phyloP scores from a whole-genome alignment of 192 early-diverging fungal genomes.

The Coemansia sp. region DNA sequence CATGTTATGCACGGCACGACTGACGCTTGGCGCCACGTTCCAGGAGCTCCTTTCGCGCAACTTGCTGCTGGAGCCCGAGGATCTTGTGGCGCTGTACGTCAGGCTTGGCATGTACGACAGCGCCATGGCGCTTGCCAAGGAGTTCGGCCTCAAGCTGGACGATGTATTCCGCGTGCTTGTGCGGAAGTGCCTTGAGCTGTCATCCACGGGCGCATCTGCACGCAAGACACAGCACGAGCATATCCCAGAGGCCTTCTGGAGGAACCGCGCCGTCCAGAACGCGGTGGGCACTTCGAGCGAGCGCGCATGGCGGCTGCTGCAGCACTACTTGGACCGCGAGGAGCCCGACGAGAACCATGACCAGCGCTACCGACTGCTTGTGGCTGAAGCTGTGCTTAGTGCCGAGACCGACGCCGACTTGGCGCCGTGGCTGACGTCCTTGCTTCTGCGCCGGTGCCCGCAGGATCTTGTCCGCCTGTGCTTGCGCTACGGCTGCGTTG shows the following conservation, averaged over 20 bases:
- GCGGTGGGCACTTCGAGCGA: slow-evolving; percentile 25
- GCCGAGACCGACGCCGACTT: slow-evolving; percentile 28
- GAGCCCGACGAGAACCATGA: slow-evolving; percentile 8
- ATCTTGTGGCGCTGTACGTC: slow-evolving; percentile 42
- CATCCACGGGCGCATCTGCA: not conserved
- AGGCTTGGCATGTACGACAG: slow-evolving; percentile 52
- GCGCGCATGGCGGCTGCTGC: slow-evolving; percentile 50
- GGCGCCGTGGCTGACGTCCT: slow-evolving; percentile 48
- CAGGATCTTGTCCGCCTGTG: slow-evolving; percentile 54
- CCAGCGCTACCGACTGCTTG: slow-evolving; percentile 31
- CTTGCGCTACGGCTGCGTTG: slow-evolving; percentile 39
- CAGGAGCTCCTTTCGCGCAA: slow-evolving; percentile 43
- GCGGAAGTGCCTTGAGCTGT: slow-evolving; percentile 36
- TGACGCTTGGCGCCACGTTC: slow-evolving; percentile 36
- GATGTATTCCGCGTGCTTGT: slow-evolving; percentile 31
- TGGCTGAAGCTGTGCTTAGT: slow-evolving; percentile 29
- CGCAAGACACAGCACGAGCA: slow-evolving; percentile 17
- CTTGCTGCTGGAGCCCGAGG: slow-evolving; percentile 45
- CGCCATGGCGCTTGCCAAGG: slow-evolving; percentile 33
- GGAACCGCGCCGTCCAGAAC: slow-evolving; percentile 18
- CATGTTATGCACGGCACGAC: slow-evolving; percentile 41
- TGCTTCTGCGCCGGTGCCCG: slow-evolving; percentile 37
- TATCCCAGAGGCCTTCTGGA: slow-evolving; percentile 42
- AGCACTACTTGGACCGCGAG: slow-evolving; percentile 37
- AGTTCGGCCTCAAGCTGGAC: slow-evolving; percentile 34